phyloP scores from a whole-genome alignment of 495 filamentous ascomycete genomes.

The Parmelia sp. region DNA sequence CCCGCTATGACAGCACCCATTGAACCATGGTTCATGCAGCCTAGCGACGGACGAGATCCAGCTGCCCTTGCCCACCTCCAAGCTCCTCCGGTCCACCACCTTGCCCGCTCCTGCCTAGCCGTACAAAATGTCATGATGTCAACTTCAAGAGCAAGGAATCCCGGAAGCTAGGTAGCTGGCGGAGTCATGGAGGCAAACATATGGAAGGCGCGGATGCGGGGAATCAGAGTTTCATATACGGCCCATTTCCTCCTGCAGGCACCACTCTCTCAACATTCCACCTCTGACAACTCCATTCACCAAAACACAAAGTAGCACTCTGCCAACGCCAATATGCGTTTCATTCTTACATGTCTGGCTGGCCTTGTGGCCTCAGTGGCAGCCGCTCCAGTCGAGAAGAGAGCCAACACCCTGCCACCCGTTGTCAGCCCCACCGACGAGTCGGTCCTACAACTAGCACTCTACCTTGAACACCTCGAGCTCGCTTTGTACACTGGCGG shows the following conservation, averaged over 20 bases:
- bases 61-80: background rate
- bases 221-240: background rate
- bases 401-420: conserved; percentile 22
- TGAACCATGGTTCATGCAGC: background rate
- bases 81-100: background rate
- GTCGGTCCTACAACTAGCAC: conserved; percentile 26
- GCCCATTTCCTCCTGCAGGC: background rate
- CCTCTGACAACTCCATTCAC: background rate
- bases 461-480: conserved; percentile 31
- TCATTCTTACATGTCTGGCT: conserved; percentile 16
- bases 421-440: conserved; percentile 22
- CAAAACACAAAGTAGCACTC: background rate
- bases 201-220: background rate
- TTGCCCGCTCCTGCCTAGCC: background rate
- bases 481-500: conserved; percentile 27
- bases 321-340: conserved; percentile 17
- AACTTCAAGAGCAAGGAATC: background rate
- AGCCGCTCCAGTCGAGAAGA: conserved; percentile 24
- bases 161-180: no score
- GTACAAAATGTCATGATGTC: conserved; percentile 3
- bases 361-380: conserved; percentile 10
- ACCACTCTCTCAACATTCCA: background rate
- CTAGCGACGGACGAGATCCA: background rate
- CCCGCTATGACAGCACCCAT: background rate
- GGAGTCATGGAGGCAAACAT: background rate